Evolutionary conservation across 768 basidiomycete species (phyloP).

Genomic region (Wakefieldia striispora): DNA sequence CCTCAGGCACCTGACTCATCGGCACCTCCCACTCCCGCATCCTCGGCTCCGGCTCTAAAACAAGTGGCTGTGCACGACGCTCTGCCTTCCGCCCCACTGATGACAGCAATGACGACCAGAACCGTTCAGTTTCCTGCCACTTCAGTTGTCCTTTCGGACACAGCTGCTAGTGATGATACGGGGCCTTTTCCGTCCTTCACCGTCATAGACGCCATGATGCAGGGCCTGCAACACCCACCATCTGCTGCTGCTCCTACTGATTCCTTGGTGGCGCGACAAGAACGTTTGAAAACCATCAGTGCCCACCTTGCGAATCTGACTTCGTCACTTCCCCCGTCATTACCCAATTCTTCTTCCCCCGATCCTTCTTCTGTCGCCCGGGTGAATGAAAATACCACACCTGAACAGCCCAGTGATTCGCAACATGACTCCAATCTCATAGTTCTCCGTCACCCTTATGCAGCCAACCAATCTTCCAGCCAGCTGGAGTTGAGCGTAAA

Average conservation of each 20-base stretch:
- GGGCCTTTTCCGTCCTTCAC: background rate
- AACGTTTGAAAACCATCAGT: constrained; percentile 15
- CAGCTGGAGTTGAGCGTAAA: background rate
- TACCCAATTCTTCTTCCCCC: constrained; percentile 12
- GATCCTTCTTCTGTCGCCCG: background rate
- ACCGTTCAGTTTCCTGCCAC: background rate
- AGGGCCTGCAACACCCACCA: background rate
- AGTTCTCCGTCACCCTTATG: constrained; percentile 10
- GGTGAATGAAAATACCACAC: background rate
- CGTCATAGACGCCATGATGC: background rate
- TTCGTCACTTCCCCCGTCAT: background rate
- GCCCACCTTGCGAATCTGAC: constrained; percentile 10
- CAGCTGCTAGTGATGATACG: background rate
- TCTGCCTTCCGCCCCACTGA: background rate
- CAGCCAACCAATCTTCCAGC: constrained; percentile 1
- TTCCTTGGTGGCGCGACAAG: constrained; percentile 9
- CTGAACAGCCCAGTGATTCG: background rate
- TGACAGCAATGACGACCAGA: background rate
- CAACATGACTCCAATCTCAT: background rate
- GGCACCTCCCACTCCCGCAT: constrained; percentile 10
- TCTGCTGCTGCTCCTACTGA: background rate
- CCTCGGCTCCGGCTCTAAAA: constrained; percentile 1
- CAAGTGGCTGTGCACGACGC: background rate
- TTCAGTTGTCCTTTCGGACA: background rate
- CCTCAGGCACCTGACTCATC: constrained; percentile 17